These are phyloP conservation scores for Fragilaria crotonensis DNA, from an alignment of 108 stramenopile genomes.

Conservation along the genomic window DNA sequence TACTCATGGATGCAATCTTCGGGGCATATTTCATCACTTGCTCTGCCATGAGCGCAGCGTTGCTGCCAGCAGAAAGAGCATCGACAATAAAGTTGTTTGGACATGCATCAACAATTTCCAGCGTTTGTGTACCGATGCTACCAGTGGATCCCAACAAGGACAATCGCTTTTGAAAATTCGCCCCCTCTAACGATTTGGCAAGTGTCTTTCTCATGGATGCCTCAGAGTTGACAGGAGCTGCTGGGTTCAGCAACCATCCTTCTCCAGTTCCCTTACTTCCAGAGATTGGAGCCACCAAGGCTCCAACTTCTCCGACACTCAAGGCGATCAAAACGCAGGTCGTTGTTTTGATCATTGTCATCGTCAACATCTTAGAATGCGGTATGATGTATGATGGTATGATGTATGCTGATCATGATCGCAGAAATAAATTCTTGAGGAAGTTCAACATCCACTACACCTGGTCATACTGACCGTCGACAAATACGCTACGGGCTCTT, in stretches of 20 bases:
- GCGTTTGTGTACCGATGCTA: slow-evolving; percentile 94
- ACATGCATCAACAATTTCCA: slow-evolving; percentile 91
- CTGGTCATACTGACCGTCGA: too few relatives aligned
- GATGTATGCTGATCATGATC: too few relatives aligned
- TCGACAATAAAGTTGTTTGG: slow-evolving; percentile 91
- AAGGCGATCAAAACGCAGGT: too few relatives aligned
- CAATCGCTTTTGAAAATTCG: slow-evolving; percentile 75
- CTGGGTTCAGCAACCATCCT: slow-evolving; percentile 67
- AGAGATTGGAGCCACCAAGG: slow-evolving; percentile 13
- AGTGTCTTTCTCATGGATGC: slow-evolving; percentile 64
- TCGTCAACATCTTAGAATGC: too few relatives aligned
- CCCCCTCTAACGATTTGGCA: slow-evolving; percentile 60
- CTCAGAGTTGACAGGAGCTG: slow-evolving; percentile 70
- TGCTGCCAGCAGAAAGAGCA: slow-evolving; percentile 82
- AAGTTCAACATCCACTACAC: too few relatives aligned
- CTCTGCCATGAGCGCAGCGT: slow-evolving; percentile 83
- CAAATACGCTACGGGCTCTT: too few relatives aligned
- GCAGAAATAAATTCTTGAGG: too few relatives aligned
- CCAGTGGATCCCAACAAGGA: slow-evolving; percentile 89
- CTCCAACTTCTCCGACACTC: not conserved
- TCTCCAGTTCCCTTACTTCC: slow-evolving; percentile 67
- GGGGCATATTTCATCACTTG: slow-evolving; percentile 87
- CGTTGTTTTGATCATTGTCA: too few relatives aligned
- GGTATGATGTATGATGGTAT: too few relatives aligned
- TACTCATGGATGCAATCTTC: slow-evolving; percentile 57